Evolutionary conservation across 1,284 basidiomycete species (phyloP).

Genomic region (Boletus hoseneyae): DNA sequence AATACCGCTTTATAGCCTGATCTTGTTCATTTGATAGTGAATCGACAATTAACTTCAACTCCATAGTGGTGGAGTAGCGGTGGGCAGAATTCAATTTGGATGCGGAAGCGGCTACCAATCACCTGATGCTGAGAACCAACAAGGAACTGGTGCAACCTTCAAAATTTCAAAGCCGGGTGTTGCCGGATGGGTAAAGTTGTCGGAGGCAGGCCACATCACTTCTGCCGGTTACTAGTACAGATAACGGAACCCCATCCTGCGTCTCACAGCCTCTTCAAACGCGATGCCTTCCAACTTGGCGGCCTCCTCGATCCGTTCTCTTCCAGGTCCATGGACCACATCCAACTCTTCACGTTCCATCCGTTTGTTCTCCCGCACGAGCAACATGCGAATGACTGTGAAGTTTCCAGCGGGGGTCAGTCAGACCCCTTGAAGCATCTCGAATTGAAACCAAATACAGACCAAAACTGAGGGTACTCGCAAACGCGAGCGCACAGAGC

Average conservation of each 20-base stretch:
- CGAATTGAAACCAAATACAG: background rate
- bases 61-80: too few species aligned
- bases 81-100: too few species aligned
- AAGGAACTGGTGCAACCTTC: too few species aligned
- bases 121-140: too few species aligned
- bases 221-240: conserved; percentile 8
- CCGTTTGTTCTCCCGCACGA: conserved; percentile 43
- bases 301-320: conserved; percentile 46
- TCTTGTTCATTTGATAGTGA: too few species aligned
- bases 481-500: conserved; percentile 39
- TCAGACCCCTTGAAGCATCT: background rate
- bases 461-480: conserved; percentile 38
- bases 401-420: background rate
- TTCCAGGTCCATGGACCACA: conserved; percentile 40
- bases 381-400: conserved; percentile 47
- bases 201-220: too few species aligned
- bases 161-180: too few species aligned
- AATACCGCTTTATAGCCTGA: too few species aligned
- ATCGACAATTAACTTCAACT: too few species aligned
- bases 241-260: conserved; percentile 36
- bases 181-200: too few species aligned
- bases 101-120: too few species aligned
- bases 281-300: conserved; percentile 49
- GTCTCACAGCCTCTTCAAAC: conserved; percentile 50
- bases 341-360: conserved; percentile 45